Evolutionary conservation across 2,329 filamentous ascomycete species (phyloP), one percentile per base, ranked within the genome.

Genomic region (Calonectria pseudoreteaudii): DNA sequence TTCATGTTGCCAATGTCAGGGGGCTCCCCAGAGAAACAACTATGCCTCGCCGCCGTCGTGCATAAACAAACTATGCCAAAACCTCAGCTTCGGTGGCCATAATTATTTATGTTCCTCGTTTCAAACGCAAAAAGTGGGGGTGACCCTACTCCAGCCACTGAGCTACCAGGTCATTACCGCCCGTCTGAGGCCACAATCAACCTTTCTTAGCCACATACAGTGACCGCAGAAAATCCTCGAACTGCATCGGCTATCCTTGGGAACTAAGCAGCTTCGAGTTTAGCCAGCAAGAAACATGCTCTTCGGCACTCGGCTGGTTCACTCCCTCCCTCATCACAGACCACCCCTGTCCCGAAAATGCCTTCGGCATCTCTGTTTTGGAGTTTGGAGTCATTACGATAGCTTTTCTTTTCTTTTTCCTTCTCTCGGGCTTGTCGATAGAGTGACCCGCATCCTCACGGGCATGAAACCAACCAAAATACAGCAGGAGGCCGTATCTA

Each of bases 251-350:
- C 31, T 66, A 60, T 69, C 60, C 50, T 62, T 26, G 34, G 38
- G 49, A 73, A 69, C 71, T 73, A 73, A 69, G 50, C 71, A 69
- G 50, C 56, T 69, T 73, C 34, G 71, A 50, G 66, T 31, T 38
- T 73, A 69, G 71, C 58, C 31, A 69, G 14, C 56, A 6, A 31
- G 28, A 49, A 34, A 60, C 26, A 64, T 44, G 56, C n/a, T 60
- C 26, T 38, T 38, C 56, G 28, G 31, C n/a, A 49, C 31, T 53
- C 62, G 44, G 49, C 41, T 71, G 20, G 66, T 52, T 66, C 67
- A 62, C 67, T 70, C 56, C 38, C 41, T 38, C 56, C 30, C 67
- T 53, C 31, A 26, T 65, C 56, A 47, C 44, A 31, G 47, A 64
- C 41, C 28, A 70, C 50, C 67, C 67, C 56, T 70, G 67, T 30